A percentile compares a stretch with the other conserved stretches of the same genome.
These are phyloP conservation scores for Taphrina betulina DNA, from an alignment of 1,139 yeast species.

Conservation along the genomic window DNA sequence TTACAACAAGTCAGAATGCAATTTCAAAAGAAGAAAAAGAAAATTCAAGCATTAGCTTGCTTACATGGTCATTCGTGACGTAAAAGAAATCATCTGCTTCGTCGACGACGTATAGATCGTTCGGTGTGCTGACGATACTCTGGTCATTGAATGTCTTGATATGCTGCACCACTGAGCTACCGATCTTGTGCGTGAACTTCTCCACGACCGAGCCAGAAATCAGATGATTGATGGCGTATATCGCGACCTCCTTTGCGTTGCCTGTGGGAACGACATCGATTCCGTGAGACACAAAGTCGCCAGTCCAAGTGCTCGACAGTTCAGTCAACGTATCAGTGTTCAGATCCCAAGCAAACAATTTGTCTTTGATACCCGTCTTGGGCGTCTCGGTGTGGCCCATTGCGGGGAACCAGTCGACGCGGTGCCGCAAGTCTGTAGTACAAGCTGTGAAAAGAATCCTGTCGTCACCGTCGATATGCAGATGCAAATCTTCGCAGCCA, in stretches of 20 bases:
- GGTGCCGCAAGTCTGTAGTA: slow-evolving; percentile 19
- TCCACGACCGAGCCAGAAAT: slow-evolving; percentile 26
- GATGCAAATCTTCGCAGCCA: slow-evolving; percentile 30
- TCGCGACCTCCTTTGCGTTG: slow-evolving; percentile 10
- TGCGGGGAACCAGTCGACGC: slow-evolving; percentile 30
- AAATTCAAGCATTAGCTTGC: too few relatives aligned
- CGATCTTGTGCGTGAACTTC: slow-evolving; percentile 27
- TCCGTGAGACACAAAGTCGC: slow-evolving; percentile 21
- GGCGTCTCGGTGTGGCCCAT: slow-evolving; percentile 14
- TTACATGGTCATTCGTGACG: slow-evolving; percentile 27
- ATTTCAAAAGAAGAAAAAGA: not conserved
- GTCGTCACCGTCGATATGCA: slow-evolving; percentile 28
- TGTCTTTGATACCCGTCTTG: slow-evolving; percentile 17
- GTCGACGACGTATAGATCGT: slow-evolving; percentile 26
- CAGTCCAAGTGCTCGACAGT: not conserved
- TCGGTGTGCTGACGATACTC: slow-evolving; percentile 17
- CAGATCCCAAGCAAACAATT: slow-evolving; percentile 26
- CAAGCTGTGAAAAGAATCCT: slow-evolving; percentile 19
- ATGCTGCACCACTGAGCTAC: slow-evolving; percentile 5
- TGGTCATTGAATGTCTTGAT: slow-evolving; percentile 24
- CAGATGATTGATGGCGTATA: slow-evolving; percentile 29
- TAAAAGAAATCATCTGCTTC: slow-evolving; percentile 26
- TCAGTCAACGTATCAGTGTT: slow-evolving; percentile 16
- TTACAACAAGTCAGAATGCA: not conserved
- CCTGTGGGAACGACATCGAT: slow-evolving; percentile 21